Conservation (phyloP, 805 yeast genomes). For the Pichia rugopelliculosa region DNA sequence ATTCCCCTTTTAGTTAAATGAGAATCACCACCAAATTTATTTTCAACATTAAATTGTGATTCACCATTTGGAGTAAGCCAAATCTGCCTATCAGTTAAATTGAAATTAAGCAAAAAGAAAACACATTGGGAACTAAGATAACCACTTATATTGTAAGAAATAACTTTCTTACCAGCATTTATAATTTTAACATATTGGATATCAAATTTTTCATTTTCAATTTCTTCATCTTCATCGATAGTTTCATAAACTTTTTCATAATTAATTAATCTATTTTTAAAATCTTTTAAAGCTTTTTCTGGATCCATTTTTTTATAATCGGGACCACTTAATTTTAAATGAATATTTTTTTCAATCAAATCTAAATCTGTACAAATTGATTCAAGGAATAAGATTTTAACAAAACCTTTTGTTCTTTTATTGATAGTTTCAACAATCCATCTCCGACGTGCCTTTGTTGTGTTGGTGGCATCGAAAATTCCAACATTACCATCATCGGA, state of each 20-base stretch:
- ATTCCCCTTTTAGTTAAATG: slow-evolving; percentile 24
- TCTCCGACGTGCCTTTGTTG: slow-evolving; percentile 38
- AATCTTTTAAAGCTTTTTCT: slow-evolving; percentile 69
- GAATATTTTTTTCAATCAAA: slow-evolving; percentile 75
- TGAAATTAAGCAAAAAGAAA: slow-evolving; percentile 41
- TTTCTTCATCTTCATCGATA: slow-evolving; percentile 53
- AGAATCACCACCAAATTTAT: slow-evolving; percentile 30
- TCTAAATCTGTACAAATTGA: slow-evolving; percentile 77
- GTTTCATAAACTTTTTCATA: slow-evolving; percentile 89
- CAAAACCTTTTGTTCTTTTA: slow-evolving; percentile 25
- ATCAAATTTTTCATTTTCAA: slow-evolving; percentile 38
- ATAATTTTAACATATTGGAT: slow-evolving; percentile 57
- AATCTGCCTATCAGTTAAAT: slow-evolving; percentile 30
- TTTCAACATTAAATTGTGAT: slow-evolving; percentile 20
- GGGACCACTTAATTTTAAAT: slow-evolving; percentile 85
- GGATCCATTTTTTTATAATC: slow-evolving; percentile 86
- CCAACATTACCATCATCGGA: slow-evolving; percentile 42
- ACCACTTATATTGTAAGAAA: slow-evolving; percentile 50
- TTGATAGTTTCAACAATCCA: slow-evolving; percentile 34
- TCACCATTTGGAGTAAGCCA: slow-evolving; percentile 32
- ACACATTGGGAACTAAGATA: slow-evolving; percentile 51
- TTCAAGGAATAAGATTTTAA: slow-evolving; percentile 47
- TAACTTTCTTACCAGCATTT: slow-evolving; percentile 53
- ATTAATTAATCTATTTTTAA: slow-evolving; percentile 69
- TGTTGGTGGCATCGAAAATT: slow-evolving; percentile 55